phyloP scores from a whole-genome alignment of 805 yeast genomes.

The Hanseniaspora hatyaiensis region DNA sequence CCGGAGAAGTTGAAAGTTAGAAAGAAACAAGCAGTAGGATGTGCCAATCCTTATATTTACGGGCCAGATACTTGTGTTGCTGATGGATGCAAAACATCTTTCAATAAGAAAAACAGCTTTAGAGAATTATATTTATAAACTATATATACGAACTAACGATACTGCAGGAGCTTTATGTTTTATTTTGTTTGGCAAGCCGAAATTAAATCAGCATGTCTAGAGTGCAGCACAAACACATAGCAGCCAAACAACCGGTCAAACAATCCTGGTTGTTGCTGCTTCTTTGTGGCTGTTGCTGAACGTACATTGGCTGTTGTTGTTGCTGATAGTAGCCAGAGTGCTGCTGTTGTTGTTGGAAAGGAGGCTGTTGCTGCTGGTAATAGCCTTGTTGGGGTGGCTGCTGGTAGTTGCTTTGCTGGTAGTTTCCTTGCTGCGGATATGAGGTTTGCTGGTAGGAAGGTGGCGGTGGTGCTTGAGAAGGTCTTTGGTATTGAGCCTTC shows the following conservation, averaged over 20 bases:
- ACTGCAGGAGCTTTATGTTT: too few relatives aligned
- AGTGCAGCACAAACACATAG: conserved; percentile 45
- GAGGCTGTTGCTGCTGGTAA: conserved; percentile 36
- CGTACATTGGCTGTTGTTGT: conserved; percentile 42
- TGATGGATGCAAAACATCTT: conserved; percentile 34
- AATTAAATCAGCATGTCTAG: conserved; percentile 38
- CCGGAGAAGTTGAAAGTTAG: conserved; percentile 23
- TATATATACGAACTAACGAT: too few relatives aligned
- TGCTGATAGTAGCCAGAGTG: conserved; percentile 30
- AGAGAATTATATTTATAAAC: conserved; percentile 40
- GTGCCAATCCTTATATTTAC: conserved; percentile 34
- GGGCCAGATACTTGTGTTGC: conserved; percentile 55
- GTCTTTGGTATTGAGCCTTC: conserved; percentile 16
- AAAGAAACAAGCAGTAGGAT: conserved; percentile 24
- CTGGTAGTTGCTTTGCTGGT: conserved; percentile 27
- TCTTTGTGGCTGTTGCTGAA: conserved; percentile 40
- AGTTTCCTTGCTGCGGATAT: conserved; percentile 16
- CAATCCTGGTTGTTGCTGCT: conserved; percentile 33
- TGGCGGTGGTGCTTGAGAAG: conserved; percentile 14
- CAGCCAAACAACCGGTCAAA: conserved; percentile 44
- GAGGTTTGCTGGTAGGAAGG: conserved; percentile 5
- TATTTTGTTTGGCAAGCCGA: not conserved
- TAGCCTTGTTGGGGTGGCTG: conserved; percentile 34
- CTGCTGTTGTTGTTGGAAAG: conserved; percentile 32
- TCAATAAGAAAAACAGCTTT: conserved; percentile 41